These are phyloP conservation scores for Coccomyxa subellipsoidea DNA, from an alignment of 163 green algal genomes.

Conservation along the genomic window DNA sequence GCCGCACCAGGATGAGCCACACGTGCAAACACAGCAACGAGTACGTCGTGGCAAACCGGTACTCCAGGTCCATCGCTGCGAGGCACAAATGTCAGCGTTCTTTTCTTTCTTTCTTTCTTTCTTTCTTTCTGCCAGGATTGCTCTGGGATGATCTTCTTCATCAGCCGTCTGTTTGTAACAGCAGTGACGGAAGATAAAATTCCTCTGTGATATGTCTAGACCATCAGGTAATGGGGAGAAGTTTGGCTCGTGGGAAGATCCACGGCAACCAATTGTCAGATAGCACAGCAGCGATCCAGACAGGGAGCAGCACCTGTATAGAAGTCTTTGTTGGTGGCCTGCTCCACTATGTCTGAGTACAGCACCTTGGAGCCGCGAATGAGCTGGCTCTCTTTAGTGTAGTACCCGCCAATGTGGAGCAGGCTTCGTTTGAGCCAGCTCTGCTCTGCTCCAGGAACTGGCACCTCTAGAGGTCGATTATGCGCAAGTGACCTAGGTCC, in stretches of 20 bases:
- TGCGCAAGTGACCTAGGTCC: neutral
- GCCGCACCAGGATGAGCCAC: slow-evolving; percentile 64
- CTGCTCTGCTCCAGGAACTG: slow-evolving; percentile 8
- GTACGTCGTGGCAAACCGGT: slow-evolving; percentile 50
- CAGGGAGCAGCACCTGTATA: slow-evolving; percentile 23
- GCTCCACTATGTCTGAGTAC: slow-evolving; percentile 27
- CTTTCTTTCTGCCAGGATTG: too few relatives aligned
- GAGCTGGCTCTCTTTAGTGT: slow-evolving; percentile 39
- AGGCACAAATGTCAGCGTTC: too few relatives aligned
- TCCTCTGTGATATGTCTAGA: too few relatives aligned
- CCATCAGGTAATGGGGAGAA: too few relatives aligned
- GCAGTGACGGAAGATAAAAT: too few relatives aligned
- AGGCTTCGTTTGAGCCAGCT: slow-evolving; percentile 24
- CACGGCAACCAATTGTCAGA: slow-evolving; percentile 2
- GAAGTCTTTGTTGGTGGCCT: slow-evolving; percentile 23
- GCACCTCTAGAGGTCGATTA: neutral
- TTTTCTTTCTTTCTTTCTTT: too few relatives aligned
- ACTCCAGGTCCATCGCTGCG: slow-evolving; percentile 40
- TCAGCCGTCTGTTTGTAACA: too few relatives aligned
- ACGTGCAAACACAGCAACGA: slow-evolving; percentile 65
- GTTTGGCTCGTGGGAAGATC: too few relatives aligned
- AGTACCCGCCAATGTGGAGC: slow-evolving; percentile 52
- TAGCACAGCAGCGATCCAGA: neutral
- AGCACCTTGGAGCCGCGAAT: slow-evolving; percentile 36
- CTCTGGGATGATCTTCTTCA: too few relatives aligned